Percentiles rank a stretch among this genome's conserved stretches.
These are phyloP conservation scores for Urtica urens DNA, from an alignment of 306 rosid species.

Conservation along the genomic window DNA sequence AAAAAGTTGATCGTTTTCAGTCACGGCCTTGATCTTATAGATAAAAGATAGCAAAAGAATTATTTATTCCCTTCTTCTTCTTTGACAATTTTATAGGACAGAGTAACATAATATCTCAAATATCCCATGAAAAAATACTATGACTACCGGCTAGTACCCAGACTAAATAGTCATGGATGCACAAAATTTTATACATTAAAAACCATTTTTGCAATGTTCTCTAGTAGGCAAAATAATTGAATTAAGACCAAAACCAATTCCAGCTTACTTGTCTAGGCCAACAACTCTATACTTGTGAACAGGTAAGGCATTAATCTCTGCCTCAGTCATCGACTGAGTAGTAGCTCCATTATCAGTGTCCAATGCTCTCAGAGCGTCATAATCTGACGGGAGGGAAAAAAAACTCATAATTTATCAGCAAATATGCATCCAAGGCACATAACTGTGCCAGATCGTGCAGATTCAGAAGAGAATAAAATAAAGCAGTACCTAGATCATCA, in stretches of 20 bases:
- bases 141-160: no score
- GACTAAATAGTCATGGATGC: no score
- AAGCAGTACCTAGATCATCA: constrained; percentile 19
- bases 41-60: no score
- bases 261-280: constrained; percentile 32
- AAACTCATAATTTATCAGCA: neutral
- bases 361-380: constrained; percentile 26
- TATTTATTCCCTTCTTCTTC: no score
- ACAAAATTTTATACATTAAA: no score
- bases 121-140: no score
- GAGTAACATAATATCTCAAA: no score
- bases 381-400: constrained; percentile 22
- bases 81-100: no score
- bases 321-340: constrained; percentile 40
- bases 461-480: neutral
- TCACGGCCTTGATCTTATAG: no score
- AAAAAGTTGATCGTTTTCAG: no score
- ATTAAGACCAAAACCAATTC: neutral
- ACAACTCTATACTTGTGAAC: constrained; percentile 38
- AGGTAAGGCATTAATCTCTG: constrained; percentile 50
- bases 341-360: constrained; percentile 27
- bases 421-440: neutral
- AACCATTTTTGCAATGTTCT: no score
- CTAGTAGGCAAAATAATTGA: neutral
- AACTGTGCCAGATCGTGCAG: neutral